Evolutionary conservation across 441 rosid genomes (phyloP), one percentile per base, ranked within the genome.

Genomic region (Gossypium trilobum): DNA sequence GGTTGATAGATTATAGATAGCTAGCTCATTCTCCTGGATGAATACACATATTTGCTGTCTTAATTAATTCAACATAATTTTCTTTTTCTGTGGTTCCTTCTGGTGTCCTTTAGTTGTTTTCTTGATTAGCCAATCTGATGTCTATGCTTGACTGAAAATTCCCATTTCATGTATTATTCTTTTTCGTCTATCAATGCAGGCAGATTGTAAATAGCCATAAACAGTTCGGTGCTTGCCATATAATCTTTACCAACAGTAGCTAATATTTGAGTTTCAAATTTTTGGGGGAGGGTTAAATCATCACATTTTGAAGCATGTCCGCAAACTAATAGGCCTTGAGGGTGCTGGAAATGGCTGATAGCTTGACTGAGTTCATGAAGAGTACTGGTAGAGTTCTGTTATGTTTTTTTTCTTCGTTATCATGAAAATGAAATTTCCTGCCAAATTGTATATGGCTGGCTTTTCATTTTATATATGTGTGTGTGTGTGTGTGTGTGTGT

Each of bases 111-210:
- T 2, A 14, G 46, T 6, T 33, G 5, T 60, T 1, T 36, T 33
- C 13, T 36, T 33, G 19, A 31, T 5, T 5, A 31, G 48, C 22
- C n/a, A 33, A 14, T 31, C 23, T 16, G 23, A 61, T 61, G 25
- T 61, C 67, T 19, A 4, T 59, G 42, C 42, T 59, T 1, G 8
- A 52, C 19, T 27, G 55, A 48, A 22, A 19, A 39, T 58, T 66
- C 50, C 10, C 57, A 1, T 57, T 56, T 56, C 20, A n/a, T 5
- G 8, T 14, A 36, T 36, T 9, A 14, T 56, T 25, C 14, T 60
- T 75, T 33, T 56, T 48, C 16, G 61, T 48, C 5, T 31, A 3
- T 13, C 20, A 50, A 72, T 65, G 74, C 83, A 79, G 83, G 73
- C 51, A 2, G 59, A 33, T 59, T 61, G 74, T 72, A 58, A 51